Evolutionary conservation across 805 yeast species (phyloP).

Genomic region (Saccharomyces jurei): DNA sequence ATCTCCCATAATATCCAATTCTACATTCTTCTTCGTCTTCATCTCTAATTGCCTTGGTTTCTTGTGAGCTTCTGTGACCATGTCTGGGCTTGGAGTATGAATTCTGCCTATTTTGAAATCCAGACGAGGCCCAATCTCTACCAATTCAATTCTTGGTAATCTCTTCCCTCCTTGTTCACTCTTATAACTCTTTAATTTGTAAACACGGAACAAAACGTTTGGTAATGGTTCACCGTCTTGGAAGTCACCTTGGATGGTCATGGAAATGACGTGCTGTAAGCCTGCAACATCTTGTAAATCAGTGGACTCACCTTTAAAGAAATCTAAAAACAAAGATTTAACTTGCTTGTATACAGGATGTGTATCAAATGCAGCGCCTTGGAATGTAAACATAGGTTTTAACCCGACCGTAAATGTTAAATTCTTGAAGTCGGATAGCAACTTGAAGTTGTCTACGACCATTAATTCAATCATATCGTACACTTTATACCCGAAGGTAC

Average conservation of each 20-base stretch:
- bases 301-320: slow-evolving; percentile 78
- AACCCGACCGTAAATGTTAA: slow-evolving; percentile 78
- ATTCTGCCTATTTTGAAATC: slow-evolving; percentile 89
- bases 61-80: slow-evolving; percentile 81
- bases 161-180: slow-evolving; percentile 62
- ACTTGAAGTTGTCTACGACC: slow-evolving; percentile 58
- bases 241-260: slow-evolving; percentile 68
- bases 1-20: slow-evolving; percentile 86
- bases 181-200: slow-evolving; percentile 69
- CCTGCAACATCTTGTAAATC: slow-evolving; percentile 90
- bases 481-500: slow-evolving; percentile 84
- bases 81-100: slow-evolving; percentile 72
- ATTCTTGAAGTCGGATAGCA: slow-evolving; percentile 73
- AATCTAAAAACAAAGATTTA: slow-evolving; percentile 83
- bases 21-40: slow-evolving; percentile 81
- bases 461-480: slow-evolving; percentile 92
- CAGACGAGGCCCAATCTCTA: slow-evolving; percentile 91
- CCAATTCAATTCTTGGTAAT: slow-evolving; percentile 87
- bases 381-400: slow-evolving; percentile 90
- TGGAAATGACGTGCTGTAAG: slow-evolving; percentile 78
- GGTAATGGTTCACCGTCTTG: slow-evolving; percentile 69
- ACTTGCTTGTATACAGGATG: slow-evolving; percentile 80
- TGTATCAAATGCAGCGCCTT: slow-evolving; percentile 83
- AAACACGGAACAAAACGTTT: slow-evolving; percentile 80
- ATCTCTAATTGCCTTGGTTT: slow-evolving; percentile 75